Conservation (phyloP, 345 rosid species). For the Hypericum perforatum region DNA sequence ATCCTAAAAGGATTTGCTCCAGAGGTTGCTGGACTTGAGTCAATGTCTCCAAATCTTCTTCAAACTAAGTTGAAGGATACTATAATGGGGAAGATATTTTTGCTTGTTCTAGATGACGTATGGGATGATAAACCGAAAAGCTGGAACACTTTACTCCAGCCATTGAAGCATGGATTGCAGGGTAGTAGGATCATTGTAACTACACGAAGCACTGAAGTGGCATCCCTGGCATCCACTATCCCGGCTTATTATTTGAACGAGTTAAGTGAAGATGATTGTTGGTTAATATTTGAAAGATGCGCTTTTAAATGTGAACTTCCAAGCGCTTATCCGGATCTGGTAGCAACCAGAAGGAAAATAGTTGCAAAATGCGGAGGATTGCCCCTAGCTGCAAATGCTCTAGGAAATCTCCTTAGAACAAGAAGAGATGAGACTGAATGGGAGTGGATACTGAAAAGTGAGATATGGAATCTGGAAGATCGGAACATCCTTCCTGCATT, state of each 20-base stretch:
- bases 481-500: not conserved
- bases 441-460: constrained; percentile 1
- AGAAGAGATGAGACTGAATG: constrained; percentile 1
- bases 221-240: too few relatives aligned
- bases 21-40: too few relatives aligned
- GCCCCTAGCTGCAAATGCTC: constrained; percentile 3
- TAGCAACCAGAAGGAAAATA: not conserved
- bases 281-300: too few relatives aligned
- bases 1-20: constrained; percentile 1
- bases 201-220: too few relatives aligned
- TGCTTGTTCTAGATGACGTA: constrained; percentile 11
- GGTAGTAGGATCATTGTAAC: too few relatives aligned
- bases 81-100: not conserved
- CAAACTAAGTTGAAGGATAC: constrained; percentile 6
- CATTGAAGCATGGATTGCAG: not conserved
- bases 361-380: constrained; percentile 6
- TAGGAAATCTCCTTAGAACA: not conserved
- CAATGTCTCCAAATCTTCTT: not conserved
- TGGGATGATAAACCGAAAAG: not conserved
- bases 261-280: too few relatives aligned
- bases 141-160: not conserved
- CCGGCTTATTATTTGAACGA: too few relatives aligned
- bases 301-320: not conserved
- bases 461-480: not conserved
- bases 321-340: not conserved